Base-by-base conservation (phyloP, 768 basidiomycete species). In the Psilocybe cubensis region DNA sequence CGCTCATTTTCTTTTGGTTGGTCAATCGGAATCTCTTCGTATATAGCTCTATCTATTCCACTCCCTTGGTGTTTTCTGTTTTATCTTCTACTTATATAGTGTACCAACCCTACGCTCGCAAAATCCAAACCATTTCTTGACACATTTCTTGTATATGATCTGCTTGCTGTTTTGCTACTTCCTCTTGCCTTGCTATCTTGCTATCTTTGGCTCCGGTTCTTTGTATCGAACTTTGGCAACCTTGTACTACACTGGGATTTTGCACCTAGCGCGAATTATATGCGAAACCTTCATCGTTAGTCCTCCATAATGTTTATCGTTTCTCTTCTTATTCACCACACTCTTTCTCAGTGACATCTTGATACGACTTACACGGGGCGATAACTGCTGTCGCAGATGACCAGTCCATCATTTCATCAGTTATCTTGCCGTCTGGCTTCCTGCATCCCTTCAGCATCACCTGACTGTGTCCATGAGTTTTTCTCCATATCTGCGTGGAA, bases 91-190 rank as follows among this genome's bases (percentile, higher is more conserved):
- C 58, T 44, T 38, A 59, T 57, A 50, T 56, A 61, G 33, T 62
- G 60, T 62, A 62, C 56, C 40, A 54, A 25, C 41, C 41, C 38
- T 54, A 40, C 52, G 41, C 43, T 25, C 53, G 51, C 58, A 25
- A 48, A 58, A 61, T 61, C 52, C 60, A 62, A 58, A 52, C 23
- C 48, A 43, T 38, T 57, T 44, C 47, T 55, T 43, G 42, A 27
- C 28, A 48, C 14, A 7, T 29, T 48, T 31, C 18, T 29, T 23
- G 20, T 57, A 21, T 24, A 11, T 11, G 5, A 35, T 18, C 27
- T 42, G 14, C 53, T 38, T 48, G 25, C 47, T 6, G 29, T 20
- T 48, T n/a, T 20, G 18, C 27, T 38, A 38, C n/a, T n/a, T 29
- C 38, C 18, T 24, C n/a, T 50, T 14, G 4, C 35, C 35, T 38